Conservation (phyloP, 345 rosid genomes). For the Lumnitzera racemosa region DNA sequence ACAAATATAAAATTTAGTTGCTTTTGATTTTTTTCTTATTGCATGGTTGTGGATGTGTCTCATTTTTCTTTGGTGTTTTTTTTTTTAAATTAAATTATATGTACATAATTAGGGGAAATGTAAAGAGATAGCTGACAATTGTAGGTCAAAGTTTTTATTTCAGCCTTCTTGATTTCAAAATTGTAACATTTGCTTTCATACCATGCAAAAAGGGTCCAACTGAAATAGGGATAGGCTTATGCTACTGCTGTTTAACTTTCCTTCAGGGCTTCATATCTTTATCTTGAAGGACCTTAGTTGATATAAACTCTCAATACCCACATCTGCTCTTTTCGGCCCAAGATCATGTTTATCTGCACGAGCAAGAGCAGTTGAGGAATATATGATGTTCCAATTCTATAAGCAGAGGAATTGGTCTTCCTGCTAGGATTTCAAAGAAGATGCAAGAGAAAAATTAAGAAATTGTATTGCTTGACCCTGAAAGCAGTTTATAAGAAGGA, state of each 20-base stretch:
- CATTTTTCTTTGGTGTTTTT: too few species aligned
- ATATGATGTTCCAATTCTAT: conserved; percentile 77
- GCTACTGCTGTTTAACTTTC: conserved; percentile 58
- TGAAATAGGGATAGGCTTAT: too few species aligned
- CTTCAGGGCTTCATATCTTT: conserved; percentile 68
- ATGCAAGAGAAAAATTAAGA: conserved; percentile 73
- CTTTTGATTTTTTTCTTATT: too few species aligned
- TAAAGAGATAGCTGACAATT: too few species aligned
- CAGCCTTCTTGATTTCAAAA: too few species aligned
- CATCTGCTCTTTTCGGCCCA: conserved; percentile 66
- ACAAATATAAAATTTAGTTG: too few species aligned
- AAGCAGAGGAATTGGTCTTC: conserved; percentile 77
- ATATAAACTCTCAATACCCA: conserved; percentile 39
- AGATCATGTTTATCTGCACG: conserved; percentile 79
- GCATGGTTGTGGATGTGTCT: too few species aligned
- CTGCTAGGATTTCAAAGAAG: conserved; percentile 82
- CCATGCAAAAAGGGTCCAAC: too few species aligned
- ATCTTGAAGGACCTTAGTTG: conserved; percentile 53
- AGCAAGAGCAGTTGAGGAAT: conserved; percentile 76
- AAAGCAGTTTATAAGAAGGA: conserved; percentile 73
- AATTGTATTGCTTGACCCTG: conserved; percentile 82
- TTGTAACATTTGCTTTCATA: too few species aligned
- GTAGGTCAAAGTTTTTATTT: too few species aligned
- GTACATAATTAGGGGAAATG: too few species aligned
- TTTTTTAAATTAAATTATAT: too few species aligned